Evolutionary conservation across 768 basidiomycete species (phyloP).

Genomic region (Hygrocybe coccinea): DNA sequence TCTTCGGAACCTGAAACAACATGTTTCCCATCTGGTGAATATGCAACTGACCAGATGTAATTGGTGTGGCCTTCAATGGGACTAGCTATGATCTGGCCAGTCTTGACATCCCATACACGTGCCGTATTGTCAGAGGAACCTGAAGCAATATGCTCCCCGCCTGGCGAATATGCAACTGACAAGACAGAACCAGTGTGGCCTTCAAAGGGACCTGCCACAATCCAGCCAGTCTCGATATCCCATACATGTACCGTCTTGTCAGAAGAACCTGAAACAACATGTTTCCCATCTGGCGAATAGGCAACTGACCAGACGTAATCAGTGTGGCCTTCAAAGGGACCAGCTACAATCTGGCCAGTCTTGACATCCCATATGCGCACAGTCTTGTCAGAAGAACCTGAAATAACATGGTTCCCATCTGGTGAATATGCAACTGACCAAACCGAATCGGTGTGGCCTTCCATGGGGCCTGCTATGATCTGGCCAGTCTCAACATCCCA

Average conservation of each 20-base stretch:
- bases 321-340: not conserved
- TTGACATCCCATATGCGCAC: too few species aligned
- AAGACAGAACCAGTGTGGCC: not conserved
- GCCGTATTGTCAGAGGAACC: conserved; percentile 13
- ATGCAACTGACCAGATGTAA: too few species aligned
- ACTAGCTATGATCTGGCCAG: conserved; percentile 14
- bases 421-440: not conserved
- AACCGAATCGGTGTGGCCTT: not conserved
- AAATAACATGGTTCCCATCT: not conserved
- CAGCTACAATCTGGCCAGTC: too few species aligned
- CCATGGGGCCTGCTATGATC: not conserved
- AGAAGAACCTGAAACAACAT: not conserved
- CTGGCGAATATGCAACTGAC: not conserved
- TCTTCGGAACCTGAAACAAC: too few species aligned
- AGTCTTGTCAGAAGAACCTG: too few species aligned
- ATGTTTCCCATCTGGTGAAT: too few species aligned
- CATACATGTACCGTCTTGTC: conserved; percentile 3
- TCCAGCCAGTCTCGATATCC: conserved; percentile 9
- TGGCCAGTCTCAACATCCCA: not conserved
- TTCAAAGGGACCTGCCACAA: conserved; percentile 9
- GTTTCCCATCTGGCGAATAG: not conserved
- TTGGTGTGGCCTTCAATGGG: too few species aligned
- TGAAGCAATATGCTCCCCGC: conserved; percentile 6
- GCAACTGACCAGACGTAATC: not conserved
- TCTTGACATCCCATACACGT: conserved; percentile 21